These are phyloP conservation scores for Carex myosuroides DNA, from an alignment of 176 grass and related monocot genomes.

Conservation along the genomic window DNA sequence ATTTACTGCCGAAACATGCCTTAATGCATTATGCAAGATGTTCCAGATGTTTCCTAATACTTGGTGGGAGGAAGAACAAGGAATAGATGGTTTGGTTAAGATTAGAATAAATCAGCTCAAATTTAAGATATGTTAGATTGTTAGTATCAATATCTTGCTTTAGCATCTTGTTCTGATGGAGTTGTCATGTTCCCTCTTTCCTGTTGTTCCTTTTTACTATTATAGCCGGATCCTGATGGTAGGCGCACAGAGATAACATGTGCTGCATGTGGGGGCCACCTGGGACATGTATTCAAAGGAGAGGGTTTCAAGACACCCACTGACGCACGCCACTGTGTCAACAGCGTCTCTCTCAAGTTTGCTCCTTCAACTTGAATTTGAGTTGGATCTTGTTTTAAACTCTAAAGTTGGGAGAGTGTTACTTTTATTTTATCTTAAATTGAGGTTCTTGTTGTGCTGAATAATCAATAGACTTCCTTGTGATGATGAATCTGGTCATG, in stretches of 20 bases:
- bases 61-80: background rate
- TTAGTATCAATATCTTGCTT: background rate
- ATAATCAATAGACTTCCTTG: background rate
- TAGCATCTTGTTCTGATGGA: background rate
- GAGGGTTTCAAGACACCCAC: constrained; percentile 89
- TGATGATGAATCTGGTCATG: background rate
- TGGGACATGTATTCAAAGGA: constrained; percentile 86
- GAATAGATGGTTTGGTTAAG: background rate
- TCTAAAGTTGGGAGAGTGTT: background rate
- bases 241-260: constrained; percentile 71
- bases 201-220: background rate
- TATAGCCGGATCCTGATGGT: constrained; percentile 66
- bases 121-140: background rate
- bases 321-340: constrained; percentile 85
- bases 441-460: background rate
- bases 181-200: background rate
- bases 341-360: constrained; percentile 77
- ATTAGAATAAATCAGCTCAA: background rate
- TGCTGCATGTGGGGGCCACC: constrained; percentile 64
- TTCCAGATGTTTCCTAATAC: background rate
- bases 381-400: background rate
- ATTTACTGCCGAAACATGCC: background rate
- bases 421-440: background rate
- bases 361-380: constrained; percentile 27
- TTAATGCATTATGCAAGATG: background rate